Evolutionary conservation across 202 grass and related monocot species (phyloP).

Genomic region (Hordeum pubiflorum): DNA sequence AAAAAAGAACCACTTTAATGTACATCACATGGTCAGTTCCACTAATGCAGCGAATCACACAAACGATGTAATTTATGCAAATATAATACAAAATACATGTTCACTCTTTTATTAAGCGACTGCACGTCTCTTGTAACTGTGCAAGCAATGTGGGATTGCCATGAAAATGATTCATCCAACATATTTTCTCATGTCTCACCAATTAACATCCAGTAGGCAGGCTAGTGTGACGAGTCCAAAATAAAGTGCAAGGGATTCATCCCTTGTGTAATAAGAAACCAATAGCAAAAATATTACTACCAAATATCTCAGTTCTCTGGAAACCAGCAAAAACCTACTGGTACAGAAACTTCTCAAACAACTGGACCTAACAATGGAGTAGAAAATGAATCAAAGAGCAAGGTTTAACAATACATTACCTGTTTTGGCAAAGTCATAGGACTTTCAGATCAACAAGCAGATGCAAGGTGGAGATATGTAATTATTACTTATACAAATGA

Average conservation of each 20-base stretch:
- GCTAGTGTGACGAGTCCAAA: constrained; percentile 2
- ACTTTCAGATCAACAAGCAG: not conserved
- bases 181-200: not conserved
- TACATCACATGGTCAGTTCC: not conserved
- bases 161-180: not conserved
- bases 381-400: constrained; percentile 6
- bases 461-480: not conserved
- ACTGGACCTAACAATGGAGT: constrained; percentile 2
- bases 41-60: not conserved
- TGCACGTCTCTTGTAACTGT: not conserved
- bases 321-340: not conserved
- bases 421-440: constrained; percentile 11
- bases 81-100: not conserved
- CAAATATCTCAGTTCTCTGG: not conserved
- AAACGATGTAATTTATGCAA: not conserved
- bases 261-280: constrained; percentile 20
- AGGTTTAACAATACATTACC: constrained; percentile 26
- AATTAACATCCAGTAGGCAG: constrained; percentile 1
- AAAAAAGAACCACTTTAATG: not conserved
- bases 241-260: constrained; percentile 17
- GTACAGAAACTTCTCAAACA: not conserved
- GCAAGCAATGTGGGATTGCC: not conserved
- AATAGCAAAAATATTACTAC: not conserved
- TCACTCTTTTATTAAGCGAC: not conserved
- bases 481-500: constrained; percentile 35